Evolutionary conservation across 331 rosid species (phyloP).

Genomic region (Ulmus americana): DNA sequence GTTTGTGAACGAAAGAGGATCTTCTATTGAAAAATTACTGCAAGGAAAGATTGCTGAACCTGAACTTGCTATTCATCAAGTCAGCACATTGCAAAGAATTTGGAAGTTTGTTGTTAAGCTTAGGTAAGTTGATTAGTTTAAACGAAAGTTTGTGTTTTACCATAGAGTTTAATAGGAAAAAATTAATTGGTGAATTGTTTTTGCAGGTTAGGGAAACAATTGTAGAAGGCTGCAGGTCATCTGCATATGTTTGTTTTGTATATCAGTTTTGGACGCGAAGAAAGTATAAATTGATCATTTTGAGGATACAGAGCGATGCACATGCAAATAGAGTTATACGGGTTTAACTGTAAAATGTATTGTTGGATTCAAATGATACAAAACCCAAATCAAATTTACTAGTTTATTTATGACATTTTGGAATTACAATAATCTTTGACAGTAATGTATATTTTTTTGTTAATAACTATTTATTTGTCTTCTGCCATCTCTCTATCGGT

Average conservation of each 20-base stretch:
- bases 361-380: background rate
- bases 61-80: conserved; percentile 3
- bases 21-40: background rate
- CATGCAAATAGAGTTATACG: background rate
- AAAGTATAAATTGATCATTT: background rate
- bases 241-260: background rate
- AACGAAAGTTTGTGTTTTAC: background rate
- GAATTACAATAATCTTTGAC: background rate
- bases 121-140: background rate
- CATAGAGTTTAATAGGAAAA: background rate
- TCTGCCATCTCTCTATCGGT: background rate
- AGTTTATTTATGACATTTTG: background rate
- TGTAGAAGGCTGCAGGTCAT: background rate
- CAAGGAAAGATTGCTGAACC: conserved; percentile 9
- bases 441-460: background rate
- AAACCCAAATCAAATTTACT: background rate
- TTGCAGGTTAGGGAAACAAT: conserved; percentile 7
- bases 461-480: background rate
- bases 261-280: background rate
- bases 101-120: background rate
- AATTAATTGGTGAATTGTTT: background rate
- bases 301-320: conserved; percentile 1
- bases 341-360: background rate
- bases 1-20: background rate
- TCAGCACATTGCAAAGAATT: background rate